These are phyloP conservation scores for Exophiala oligosperma DNA, from an alignment of 2,329 filamentous ascomycete species.

Conservation along the genomic window DNA sequence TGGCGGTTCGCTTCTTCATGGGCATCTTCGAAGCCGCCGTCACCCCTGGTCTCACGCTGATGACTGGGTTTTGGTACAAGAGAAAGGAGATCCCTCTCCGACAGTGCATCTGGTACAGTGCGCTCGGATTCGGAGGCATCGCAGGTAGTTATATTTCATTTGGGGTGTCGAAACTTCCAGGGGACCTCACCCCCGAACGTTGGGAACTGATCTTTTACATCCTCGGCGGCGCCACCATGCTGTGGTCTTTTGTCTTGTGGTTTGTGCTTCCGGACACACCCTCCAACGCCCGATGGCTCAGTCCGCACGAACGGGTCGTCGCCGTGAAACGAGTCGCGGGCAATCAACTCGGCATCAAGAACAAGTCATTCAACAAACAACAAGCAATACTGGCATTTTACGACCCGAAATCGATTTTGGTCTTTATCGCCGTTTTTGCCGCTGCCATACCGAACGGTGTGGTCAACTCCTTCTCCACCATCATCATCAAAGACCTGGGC, in stretches of 20 bases:
- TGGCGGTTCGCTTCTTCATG: conserved; percentile 46
- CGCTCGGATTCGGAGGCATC: conserved; percentile 61
- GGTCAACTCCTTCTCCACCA: conserved; percentile 39
- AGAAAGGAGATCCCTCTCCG: conserved; percentile 45
- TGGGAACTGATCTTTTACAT: conserved; percentile 51
- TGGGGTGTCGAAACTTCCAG: conserved; percentile 39
- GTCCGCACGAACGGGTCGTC: conserved; percentile 43
- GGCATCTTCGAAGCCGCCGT: conserved; percentile 52
- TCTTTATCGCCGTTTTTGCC: conserved; percentile 45
- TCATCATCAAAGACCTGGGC: conserved; percentile 38
- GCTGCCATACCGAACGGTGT: conserved; percentile 37
- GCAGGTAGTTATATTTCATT: conserved; percentile 52
- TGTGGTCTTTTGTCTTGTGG: conserved; percentile 25
- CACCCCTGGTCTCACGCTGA: conserved; percentile 52
- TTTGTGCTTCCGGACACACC: conserved; percentile 52
- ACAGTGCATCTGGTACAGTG: conserved; percentile 58
- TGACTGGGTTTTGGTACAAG: conserved; percentile 51
- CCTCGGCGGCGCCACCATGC: conserved; percentile 33
- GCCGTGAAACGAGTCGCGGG: conserved; percentile 53
- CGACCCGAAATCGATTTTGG: conserved; percentile 61
- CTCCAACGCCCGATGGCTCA: conserved; percentile 46
- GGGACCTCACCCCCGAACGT: conserved; percentile 39
- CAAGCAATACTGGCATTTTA: conserved; percentile 48
- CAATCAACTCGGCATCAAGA: conserved; percentile 56
- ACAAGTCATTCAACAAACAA: conserved; percentile 47